Evolutionary conservation across 208 protist genomes (phyloP), one percentile per base, ranked within the genome.

Genomic region (Lotmaria passim): DNA sequence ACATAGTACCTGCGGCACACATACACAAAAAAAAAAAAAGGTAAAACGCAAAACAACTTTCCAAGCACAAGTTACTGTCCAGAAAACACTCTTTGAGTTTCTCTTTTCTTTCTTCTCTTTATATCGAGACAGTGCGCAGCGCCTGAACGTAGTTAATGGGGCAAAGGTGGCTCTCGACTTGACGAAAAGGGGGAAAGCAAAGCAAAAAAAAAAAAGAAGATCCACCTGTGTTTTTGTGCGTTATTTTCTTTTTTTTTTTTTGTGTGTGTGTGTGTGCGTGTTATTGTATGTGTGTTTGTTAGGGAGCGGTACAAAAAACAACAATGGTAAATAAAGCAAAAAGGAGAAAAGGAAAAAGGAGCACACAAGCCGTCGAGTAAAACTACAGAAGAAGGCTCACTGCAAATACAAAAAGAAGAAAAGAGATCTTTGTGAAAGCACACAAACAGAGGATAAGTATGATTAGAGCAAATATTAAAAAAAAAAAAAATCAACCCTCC

Each of bases 241-340:
- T 39, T 39, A 12, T 39, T 39, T 39, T 39, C 12, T 12, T 39
- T 39, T 39, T 39, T 39, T 12, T 41, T 7, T 7, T 41, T 7
- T 41, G 12, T 7, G 12, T 12, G 12, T 41, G 12, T 41, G 15
- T 58, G 24, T 58, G 33, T 58, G 28, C 7, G 52, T 58, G 15
- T 39, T 8, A 33, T 34, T 23, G n/a, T 33, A n/a, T 58, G 52
- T 11, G 24, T 11, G 33, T 21, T 33, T 15, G 21, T 21, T 41
- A 72, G 62, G 47, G 28, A 62, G 63, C 58, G n/a, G 24, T 38
- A 58, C 12, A n/a, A 71, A 51, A 51, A 14, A 28, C 8, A 67
- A 60, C 21, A 74, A 62, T 34, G 50, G 66, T 68, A 73, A 39
- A 36, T 24, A 44, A 53, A 28, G n/a, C 46, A 44, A 17, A 57